Conservation (phyloP, 176 grass and related monocot species). For the Bromus sterilis region DNA sequence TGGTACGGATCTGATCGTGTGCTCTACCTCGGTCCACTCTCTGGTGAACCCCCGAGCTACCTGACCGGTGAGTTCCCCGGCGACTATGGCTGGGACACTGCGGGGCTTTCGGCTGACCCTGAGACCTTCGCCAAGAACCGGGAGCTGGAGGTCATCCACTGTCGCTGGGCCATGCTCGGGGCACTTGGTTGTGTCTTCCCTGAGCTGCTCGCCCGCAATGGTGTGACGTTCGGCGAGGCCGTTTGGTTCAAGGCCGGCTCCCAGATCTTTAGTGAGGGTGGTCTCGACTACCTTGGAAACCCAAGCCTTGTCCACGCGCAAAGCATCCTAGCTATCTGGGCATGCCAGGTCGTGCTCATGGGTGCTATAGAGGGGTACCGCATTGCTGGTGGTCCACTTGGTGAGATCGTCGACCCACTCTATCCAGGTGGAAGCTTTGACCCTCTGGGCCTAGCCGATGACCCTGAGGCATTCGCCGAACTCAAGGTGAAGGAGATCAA, state of each 20-base stretch:
- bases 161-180: neutral
- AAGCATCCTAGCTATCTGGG: neutral
- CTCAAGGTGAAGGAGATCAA: conserved; percentile 1
- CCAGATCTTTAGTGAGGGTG: neutral
- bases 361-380: neutral
- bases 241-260: neutral
- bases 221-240: neutral
- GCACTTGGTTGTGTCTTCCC: neutral
- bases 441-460: neutral
- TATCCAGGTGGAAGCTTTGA: neutral
- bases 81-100: neutral
- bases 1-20: neutral
- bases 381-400: neutral
- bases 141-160: neutral
- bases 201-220: neutral
- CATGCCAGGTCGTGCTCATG: neutral
- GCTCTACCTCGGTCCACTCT: neutral
- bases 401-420: neutral
- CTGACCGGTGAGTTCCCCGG: neutral
- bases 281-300: neutral
- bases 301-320: neutral
- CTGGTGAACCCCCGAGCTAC: neutral
- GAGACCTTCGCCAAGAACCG: neutral
- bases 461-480: neutral
- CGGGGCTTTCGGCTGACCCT: neutral